Base-by-base conservation (phyloP, 768 basidiomycete genomes). In the Chlorophyllum brunneum region DNA sequence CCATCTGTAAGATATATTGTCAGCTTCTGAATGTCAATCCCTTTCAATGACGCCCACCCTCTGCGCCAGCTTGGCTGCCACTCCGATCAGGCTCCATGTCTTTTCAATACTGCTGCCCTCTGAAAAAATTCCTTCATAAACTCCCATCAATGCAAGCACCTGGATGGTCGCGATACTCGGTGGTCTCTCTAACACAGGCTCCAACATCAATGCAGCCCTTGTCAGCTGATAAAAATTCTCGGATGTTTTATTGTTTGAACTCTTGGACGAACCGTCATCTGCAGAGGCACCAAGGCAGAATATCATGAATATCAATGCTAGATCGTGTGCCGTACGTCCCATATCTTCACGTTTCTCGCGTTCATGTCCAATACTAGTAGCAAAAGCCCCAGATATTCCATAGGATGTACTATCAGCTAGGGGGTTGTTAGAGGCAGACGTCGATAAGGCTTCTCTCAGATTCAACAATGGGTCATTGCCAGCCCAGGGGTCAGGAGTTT, bases 151-250 rank as follows among this genome's bases (percentile, higher is more conserved):
- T 10, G 80, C 75, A 36, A 89, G 61, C 0, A 82, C 74, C 63
- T 88, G 86, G 6, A 88, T 77, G 0, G 85, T 88, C n/a, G 81
- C 70, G 1, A 88, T 81, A n/a, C 80, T 80, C 0, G 87, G 86
- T 0, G 87, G 82, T 5, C 84, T 71, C 47, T 88, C 86, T 48
- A 87, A 59, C 2, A 88, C 78, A 1, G 85, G 85, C 58, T 86
- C 82, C 22, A 88, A 63, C 31, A 77, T 80, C 60, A 90, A 60
- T 16, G 85, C 78, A 1, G 81, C 84, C 51, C 85, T 79, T 5
- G 83, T 77, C 26, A 89, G 70, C 39, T 81, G 71, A 61, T 75
- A 85, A 60, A 71, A 85, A 56, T 72, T 71, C 22, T 79, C 77
- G 0, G 80, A 77, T 41, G 75, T 71, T 9, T 71, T 63, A 42